phyloP scores from a whole-genome alignment of 768 basidiomycete genomes.

The Auricularia cornea region DNA sequence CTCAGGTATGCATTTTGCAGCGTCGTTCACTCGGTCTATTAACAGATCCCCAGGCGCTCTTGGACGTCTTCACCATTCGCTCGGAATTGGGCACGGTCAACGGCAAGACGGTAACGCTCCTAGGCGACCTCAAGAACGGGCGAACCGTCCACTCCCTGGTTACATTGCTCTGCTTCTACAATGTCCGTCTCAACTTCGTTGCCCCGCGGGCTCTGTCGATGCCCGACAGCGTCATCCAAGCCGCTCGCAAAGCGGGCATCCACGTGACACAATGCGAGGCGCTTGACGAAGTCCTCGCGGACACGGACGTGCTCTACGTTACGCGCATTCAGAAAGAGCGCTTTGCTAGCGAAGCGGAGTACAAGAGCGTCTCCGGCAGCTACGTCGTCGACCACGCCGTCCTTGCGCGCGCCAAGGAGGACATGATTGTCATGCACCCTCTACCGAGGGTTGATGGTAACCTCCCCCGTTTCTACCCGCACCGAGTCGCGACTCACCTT shows the following conservation, averaged over 20 bases:
- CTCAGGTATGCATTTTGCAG: slow-evolving; percentile 50
- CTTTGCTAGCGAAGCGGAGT: slow-evolving; percentile 72
- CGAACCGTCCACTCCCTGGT: slow-evolving; percentile 96
- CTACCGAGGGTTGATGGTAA: slow-evolving; percentile 83
- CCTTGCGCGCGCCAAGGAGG: slow-evolving; percentile 85
- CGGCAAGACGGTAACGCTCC: slow-evolving; percentile 82
- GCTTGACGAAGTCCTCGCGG: slow-evolving; percentile 83
- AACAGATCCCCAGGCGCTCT: slow-evolving; percentile 47
- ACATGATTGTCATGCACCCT: slow-evolving; percentile 99
- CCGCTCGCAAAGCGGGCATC: slow-evolving; percentile 77
- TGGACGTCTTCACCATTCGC: slow-evolving; percentile 91
- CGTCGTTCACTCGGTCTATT: not conserved
- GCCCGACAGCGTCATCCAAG: slow-evolving; percentile 77
- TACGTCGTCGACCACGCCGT: slow-evolving; percentile 94
- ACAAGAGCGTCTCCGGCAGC: slow-evolving; percentile 83
- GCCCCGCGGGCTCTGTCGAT: slow-evolving; percentile 79
- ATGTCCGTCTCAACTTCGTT: slow-evolving; percentile 92
- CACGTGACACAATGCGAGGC: slow-evolving; percentile 72
- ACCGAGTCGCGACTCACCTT: too few relatives aligned
- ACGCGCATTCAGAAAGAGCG: slow-evolving; percentile 95
- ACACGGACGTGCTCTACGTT: slow-evolving; percentile 95
- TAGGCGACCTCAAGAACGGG: slow-evolving; percentile 97
- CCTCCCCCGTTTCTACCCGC: slow-evolving; percentile 13
- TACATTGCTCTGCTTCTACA: slow-evolving; percentile 83
- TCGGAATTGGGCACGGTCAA: slow-evolving; percentile 98